Evolutionary conservation across 768 basidiomycete species (phyloP), one percentile per base, ranked within the genome.

Genomic region (Baorangia bicolor): DNA sequence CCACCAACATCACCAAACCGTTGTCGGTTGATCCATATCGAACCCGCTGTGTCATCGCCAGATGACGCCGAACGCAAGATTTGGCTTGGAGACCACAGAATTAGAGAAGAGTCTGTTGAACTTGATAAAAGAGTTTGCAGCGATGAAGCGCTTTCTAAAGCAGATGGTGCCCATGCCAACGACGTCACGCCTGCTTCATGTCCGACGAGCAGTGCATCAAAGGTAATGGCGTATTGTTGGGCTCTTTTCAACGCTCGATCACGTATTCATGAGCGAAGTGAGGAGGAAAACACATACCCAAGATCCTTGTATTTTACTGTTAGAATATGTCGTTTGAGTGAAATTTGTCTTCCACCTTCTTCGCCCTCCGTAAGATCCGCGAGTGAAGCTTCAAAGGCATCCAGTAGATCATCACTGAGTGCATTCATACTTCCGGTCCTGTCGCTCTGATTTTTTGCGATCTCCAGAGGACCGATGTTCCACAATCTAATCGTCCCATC

Each of bases 1-100:
- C 91, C 91, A n/a, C 92, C 92, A 49, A 98, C 81, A 58, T 98
- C 94, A 25, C 97, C 97, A 66, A 98, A 98, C 12, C 97, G 85
- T 61, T 92, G 89, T 12, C 81, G 76, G 58, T 90, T 94, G 42
- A 94, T 86, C 97, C 97, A 99, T 28, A 98, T 83, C 2, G 88
- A 84, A 23, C 61, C 60, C 5, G 58, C 65, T 2, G 84, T 75
- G 4, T 78, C 68, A 8, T 68, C 74, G 33, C 77, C 68, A 63
- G 60, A 72, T 52, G 53, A 73, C 51, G 54, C 74, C 55, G 45
- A 67, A 59, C 55, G 74, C 14, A 73, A 58, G 13, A 81, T 71
- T 10, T 78, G 73, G 0, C 91, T 86, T 2, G 92, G 92, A 2
- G 90, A 87, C 97, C 97, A 99, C 49, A 98, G 73, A 56, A 98